A percentile compares a stretch with the other conserved stretches of the same genome.
These are phyloP conservation scores for Laguncularia racemosa DNA, from an alignment of 345 rosid genomes.

Conservation along the genomic window DNA sequence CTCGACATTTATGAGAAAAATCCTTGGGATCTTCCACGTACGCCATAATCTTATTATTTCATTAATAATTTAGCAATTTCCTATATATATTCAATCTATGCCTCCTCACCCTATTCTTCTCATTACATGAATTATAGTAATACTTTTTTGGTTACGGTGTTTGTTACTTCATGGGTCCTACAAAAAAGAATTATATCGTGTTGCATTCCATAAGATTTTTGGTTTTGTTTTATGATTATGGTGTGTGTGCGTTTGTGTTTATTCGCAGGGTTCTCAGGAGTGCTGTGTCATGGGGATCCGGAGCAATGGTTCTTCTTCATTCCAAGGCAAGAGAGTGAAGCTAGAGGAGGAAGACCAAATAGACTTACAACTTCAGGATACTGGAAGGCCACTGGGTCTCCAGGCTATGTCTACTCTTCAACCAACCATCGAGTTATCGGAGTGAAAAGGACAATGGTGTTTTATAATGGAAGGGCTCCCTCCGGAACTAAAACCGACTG, in stretches of 20 bases:
- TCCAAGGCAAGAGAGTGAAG: conserved; percentile 33
- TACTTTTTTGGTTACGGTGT: too few relatives aligned
- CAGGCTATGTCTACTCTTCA: conserved; percentile 22
- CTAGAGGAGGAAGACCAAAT: conserved; percentile 33
- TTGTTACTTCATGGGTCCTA: too few relatives aligned
- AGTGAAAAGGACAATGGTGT: conserved; percentile 34
- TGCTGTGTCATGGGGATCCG: conserved; percentile 23
- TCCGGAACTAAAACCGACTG: conserved; percentile 32
- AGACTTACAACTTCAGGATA: conserved; percentile 29
- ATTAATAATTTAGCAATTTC: background rate
- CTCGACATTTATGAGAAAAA: conserved; percentile 28
- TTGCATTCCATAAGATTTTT: background rate
- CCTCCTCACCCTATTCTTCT: background rate
- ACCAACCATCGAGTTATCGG: conserved; percentile 14
- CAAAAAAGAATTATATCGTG: too few relatives aligned
- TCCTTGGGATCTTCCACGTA: conserved; percentile 42
- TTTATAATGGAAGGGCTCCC: conserved; percentile 35
- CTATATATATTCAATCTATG: background rate
- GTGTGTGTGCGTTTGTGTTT: background rate
- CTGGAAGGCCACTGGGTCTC: conserved; percentile 42
- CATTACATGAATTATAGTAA: background rate
- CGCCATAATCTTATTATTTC: background rate
- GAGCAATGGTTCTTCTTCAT: conserved; percentile 44
- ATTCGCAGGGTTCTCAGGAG: conserved; percentile 20
- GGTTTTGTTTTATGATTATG: background rate